Evolutionary conservation across 345 rosid genomes (phyloP).

Genomic region (Sonneratia caseolaris): DNA sequence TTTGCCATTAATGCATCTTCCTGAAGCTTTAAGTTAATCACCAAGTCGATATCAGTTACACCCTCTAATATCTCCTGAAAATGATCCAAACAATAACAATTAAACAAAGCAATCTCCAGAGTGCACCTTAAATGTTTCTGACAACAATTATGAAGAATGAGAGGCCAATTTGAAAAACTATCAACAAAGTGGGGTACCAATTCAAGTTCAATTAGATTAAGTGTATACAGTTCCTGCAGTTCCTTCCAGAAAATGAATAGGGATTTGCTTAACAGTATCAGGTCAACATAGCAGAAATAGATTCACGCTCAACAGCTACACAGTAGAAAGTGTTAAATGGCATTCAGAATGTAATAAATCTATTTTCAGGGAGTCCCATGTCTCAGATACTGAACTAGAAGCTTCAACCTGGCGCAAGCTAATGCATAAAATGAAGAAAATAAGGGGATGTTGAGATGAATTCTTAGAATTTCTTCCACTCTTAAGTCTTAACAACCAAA

Average conservation of each 20-base stretch:
- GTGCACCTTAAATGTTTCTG: neutral
- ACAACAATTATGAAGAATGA: neutral
- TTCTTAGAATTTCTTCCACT: neutral
- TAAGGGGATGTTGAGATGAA: neutral
- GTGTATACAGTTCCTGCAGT: neutral
- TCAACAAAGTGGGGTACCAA: neutral
- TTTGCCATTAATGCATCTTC: conserved; percentile 89
- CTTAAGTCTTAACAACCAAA: neutral
- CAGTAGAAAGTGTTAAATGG: neutral
- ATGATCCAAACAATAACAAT: neutral
- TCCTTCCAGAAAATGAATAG: neutral
- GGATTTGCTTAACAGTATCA: neutral
- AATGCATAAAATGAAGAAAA: neutral
- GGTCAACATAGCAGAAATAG: neutral
- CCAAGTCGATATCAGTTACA: conserved; percentile 72
- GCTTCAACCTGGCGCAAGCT: neutral
- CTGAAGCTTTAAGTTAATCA: conserved; percentile 70
- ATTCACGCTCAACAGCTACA: neutral
- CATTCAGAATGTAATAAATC: neutral
- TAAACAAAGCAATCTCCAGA: neutral
- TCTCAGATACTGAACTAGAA: neutral
- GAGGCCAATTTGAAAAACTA: no score
- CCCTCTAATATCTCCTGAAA: conserved; percentile 85
- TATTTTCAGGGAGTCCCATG: neutral
- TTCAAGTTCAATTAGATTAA: neutral